Evolutionary conservation across 768 basidiomycete species (phyloP), one percentile per base, ranked within the genome.

Genomic region (Dioszegia aurantiaca): DNA sequence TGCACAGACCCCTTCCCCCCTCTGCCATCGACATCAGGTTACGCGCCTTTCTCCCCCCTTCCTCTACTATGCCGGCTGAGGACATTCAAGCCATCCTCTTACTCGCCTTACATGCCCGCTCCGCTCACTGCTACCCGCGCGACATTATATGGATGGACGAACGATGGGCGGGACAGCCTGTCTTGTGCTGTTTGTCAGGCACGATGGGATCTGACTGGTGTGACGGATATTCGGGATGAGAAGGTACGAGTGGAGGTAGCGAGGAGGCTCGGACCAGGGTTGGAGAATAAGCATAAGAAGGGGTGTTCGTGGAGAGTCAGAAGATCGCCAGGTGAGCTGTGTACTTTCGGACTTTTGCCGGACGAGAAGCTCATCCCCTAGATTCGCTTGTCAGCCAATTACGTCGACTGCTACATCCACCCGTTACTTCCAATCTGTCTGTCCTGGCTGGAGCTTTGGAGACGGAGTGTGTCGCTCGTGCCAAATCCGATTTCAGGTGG

Each of bases 221-320:
- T 69, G 17, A 48, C 41, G 8, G 68, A 62, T 3, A 67, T 67
- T 17, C n/a, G 21, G 17, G 60, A 67, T 31, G 56, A 56, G 10
- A 59, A 41, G 33, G 42, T 69, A 0, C 27, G 61, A 47, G 27
- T 28, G 19, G 70, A 69, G 47, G 65, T 72, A 3, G 61, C 55
- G 23, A 61, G 55, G 31, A 40, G 68, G 24, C 24, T 72, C 27
- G 57, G 42, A 9, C 28, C 41, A 33, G 43, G 61, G 10, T 53
- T 65, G 23, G 17, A 30, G 41, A 44, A n/a, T 4, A 37, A 55
- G 41, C 70, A 72, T 62, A 42, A 36, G 49, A 24, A 21, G 12
- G 62, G 57, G 4, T 72, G 70, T 52, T 45, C 64, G 8, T 72
- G 70, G 70, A 59, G 60, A 31, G 48, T 65, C 1, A 28, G 52